Evolutionary conservation across 1,284 basidiomycete species (phyloP), one percentile per base, ranked within the genome.

Genomic region (Trichosporon faecale): DNA sequence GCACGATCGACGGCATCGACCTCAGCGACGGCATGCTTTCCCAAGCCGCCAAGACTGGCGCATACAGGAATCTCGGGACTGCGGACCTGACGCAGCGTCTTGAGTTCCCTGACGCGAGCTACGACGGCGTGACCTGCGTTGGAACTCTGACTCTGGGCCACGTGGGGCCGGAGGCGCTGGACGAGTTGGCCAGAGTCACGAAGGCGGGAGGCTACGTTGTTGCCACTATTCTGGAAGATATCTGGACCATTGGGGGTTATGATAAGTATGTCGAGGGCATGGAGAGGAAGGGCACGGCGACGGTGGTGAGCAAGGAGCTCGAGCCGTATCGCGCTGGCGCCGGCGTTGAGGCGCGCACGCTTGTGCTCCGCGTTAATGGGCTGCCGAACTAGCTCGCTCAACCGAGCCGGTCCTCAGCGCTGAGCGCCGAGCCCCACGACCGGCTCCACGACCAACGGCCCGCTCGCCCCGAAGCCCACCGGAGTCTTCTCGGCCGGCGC

Each of bases 81-180:
- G 66, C 57, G 8, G 67, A 71, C 67, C 66, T 71, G 11, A 71
- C 65, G 1, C 29, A 61, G 33, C 33, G 31, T n/a, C 44, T 71
- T n/a, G 29, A 40, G 3, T 12, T 33, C 57, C 23, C 44, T 0
- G 67, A 71, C 33, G 55, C 33, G 4, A 23, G 29, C 40, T 71
- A 66, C 25, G 70, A 67, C 44, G 64, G 55, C 27, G 44, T 71
- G 25, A 46, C 44, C 0, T 71, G 70, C 64, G 70, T 71, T 29
- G 70, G 70, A 33, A 71, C 70, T 5, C 67, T 71, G 21, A 71
- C 70, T 5, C 70, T 68, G 14, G 70, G 70, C 25, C 70, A 71
- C 16, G 70, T 71, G n/a, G 70, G 70, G 12, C 66, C 70, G 1
- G 21, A 18, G 6, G 70, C 60, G 25, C 60, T 71, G 31, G 57